Percentiles rank a stretch among this genome's conserved stretches.
These are phyloP conservation scores for Plicaturopsis crispa DNA, from an alignment of 768 basidiomycete species.

Conservation along the genomic window DNA sequence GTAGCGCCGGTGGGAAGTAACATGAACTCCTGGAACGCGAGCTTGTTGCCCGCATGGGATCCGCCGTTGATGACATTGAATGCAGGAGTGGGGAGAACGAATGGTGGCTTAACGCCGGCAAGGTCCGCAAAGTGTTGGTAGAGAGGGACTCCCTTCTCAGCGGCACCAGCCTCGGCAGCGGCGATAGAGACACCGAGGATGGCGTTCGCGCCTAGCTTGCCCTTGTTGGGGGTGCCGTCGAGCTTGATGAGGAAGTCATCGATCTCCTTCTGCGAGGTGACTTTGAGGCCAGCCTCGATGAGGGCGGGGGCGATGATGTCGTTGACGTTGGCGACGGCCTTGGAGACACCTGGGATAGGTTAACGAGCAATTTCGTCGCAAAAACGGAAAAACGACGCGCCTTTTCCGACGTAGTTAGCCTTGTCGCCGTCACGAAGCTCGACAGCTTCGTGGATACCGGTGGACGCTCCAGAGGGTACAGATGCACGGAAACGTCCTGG, in stretches of 20 bases:
- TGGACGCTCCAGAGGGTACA: slow-evolving; percentile 98
- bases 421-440: slow-evolving; percentile 98
- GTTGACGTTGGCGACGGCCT: slow-evolving; percentile 95
- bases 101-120: slow-evolving; percentile 92
- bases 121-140: slow-evolving; percentile 96
- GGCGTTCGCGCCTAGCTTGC: slow-evolving; percentile 97
- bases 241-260: slow-evolving; percentile 98
- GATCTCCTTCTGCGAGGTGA: slow-evolving; percentile 89
- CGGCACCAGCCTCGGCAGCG: slow-evolving; percentile 87
- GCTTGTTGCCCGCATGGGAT: slow-evolving; percentile 98
- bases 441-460: slow-evolving; percentile 96
- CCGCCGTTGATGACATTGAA: slow-evolving; percentile 99
- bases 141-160: slow-evolving; percentile 90
- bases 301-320: slow-evolving; percentile 81
- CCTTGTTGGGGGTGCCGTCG: slow-evolving; percentile 97
- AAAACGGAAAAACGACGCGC: no score
- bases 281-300: slow-evolving; percentile 74
- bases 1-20: slow-evolving; percentile 90
- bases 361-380: no score
- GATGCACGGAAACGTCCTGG: slow-evolving; percentile 88
- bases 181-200: slow-evolving; percentile 99
- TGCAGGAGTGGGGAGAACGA: slow-evolving; percentile 83
- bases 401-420: slow-evolving; percentile 89
- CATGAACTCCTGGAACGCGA: slow-evolving; percentile 99
- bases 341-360: slow-evolving; percentile 63